Base-by-base conservation (phyloP, 1,139 yeast species). In the Arxiozyma slooffiae region DNA sequence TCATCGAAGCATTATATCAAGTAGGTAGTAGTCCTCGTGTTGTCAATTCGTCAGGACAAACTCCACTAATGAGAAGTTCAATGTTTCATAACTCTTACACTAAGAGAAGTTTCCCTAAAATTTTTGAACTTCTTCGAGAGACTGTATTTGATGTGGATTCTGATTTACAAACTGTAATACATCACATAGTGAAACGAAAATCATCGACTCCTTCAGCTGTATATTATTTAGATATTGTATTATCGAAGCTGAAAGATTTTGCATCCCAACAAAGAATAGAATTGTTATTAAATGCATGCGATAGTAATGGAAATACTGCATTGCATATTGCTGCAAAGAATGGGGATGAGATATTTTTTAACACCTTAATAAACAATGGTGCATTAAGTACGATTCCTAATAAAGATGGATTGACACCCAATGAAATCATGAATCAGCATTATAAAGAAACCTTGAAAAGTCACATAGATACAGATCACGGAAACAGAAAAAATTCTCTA, bases 31-130 rank as follows among this genome's bases (percentile, higher is more conserved):
- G 84, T 62, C 82, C 87, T 11, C 71, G 85, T 48, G 82, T 84
- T 7, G 80, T 84, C 1, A 90, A 88, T 64, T 76, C 79, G 53
- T 74, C 76, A 41, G 97, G 96, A 0, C 86, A 89, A 64, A 89
- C 90, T 48, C 89, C 97, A 11, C 71, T 92, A 45, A 85, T 94
- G 55, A 82, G 95, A 60, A 73, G 92, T 46, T 81, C 90, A 6
- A 77, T 84, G 60, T 92, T 88, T 71, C 90, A 92, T 52, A 92
- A 92, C 67, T 86, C 96, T 50, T 87, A 75, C 62, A 94, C 89
- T 50, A 74, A 85, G 58, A 78, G 87, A 55, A 83, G 90, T 51
- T 90, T 90, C 59, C 83, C 90, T 1, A 73, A 76, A 52, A 80
- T 90, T 5, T 77, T 89, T 52, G 88, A 85, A 46, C 73, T 86